Evolutionary conservation across 148 eudicot genomes (phyloP).

Genomic region (Beta vulgaris): DNA sequence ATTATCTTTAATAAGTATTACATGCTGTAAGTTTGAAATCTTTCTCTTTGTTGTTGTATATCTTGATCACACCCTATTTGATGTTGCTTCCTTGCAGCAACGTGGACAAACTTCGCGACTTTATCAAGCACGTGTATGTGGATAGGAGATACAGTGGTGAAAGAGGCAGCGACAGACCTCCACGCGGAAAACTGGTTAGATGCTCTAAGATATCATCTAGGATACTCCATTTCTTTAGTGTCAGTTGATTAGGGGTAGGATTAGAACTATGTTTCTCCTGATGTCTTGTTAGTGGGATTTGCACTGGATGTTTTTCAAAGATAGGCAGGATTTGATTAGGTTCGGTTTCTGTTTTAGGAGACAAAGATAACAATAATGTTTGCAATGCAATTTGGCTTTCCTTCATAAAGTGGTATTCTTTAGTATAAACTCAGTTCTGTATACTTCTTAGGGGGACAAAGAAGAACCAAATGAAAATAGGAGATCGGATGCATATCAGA

Average conservation of each 20-base stretch:
- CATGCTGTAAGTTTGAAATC: neutral
- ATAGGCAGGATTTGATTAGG: neutral
- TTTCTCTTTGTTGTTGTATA: neutral
- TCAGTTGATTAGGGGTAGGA: neutral
- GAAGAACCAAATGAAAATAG: conserved; percentile 55
- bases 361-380: neutral
- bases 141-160: conserved; percentile 91
- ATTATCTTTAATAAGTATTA: neutral
- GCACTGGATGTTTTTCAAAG: neutral
- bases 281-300: neutral
- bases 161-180: conserved; percentile 67
- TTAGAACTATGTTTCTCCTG: neutral
- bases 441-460: conserved; percentile 58
- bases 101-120: conserved; percentile 73
- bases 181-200: conserved; percentile 60
- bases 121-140: conserved; percentile 91
- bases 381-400: conserved; percentile 11
- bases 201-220: neutral
- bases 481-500: conserved; percentile 50
- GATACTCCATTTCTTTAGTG: neutral
- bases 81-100: conserved; percentile 48
- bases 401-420: conserved; percentile 14
- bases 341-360: neutral
- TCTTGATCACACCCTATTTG: neutral
- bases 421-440: conserved; percentile 25